Conservation (phyloP, 495 filamentous ascomycete genomes). For the Penicillium cinerascens region DNA sequence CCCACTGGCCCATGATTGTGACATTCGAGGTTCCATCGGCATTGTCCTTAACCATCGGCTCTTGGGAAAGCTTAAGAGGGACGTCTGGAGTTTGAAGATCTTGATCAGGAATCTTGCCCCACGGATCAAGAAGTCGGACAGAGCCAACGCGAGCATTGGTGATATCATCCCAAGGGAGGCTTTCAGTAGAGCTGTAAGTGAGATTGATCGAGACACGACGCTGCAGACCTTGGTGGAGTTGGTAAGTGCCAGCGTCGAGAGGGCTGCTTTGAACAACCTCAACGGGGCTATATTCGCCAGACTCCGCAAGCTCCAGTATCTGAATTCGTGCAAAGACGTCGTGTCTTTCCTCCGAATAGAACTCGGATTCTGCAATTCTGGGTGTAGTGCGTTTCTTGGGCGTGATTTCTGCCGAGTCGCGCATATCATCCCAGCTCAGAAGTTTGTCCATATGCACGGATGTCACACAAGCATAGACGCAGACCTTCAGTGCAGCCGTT, state of each 20-base stretch:
- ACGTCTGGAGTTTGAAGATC: slow-evolving; percentile 69
- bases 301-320: slow-evolving; percentile 85
- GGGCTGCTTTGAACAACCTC: slow-evolving; percentile 84
- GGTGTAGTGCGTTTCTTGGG: slow-evolving; percentile 63
- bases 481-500: slow-evolving; percentile 75
- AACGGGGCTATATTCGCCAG: slow-evolving; percentile 85
- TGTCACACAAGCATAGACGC: slow-evolving; percentile 88
- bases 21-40: slow-evolving; percentile 89
- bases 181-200: slow-evolving; percentile 83
- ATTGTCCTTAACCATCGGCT: slow-evolving; percentile 74
- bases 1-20: slow-evolving; percentile 87
- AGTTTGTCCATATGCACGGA: slow-evolving; percentile 95
- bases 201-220: slow-evolving; percentile 81
- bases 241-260: slow-evolving; percentile 81
- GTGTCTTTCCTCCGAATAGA: slow-evolving; percentile 87
- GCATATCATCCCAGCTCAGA: slow-evolving; percentile 98
- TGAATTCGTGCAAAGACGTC: slow-evolving; percentile 86
- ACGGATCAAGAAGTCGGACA: slow-evolving; percentile 76
- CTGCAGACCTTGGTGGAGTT: slow-evolving; percentile 93
- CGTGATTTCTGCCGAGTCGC: slow-evolving; percentile 54
- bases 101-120: slow-evolving; percentile 78
- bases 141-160: slow-evolving; percentile 69
- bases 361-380: slow-evolving; percentile 84
- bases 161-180: slow-evolving; percentile 82
- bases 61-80: slow-evolving; percentile 66